A percentile compares a stretch with the other conserved stretches of the same genome.
Evolutionary conservation across 2,329 filamentous ascomycete genomes (phyloP).

Genomic region (Epichloe baconii): DNA sequence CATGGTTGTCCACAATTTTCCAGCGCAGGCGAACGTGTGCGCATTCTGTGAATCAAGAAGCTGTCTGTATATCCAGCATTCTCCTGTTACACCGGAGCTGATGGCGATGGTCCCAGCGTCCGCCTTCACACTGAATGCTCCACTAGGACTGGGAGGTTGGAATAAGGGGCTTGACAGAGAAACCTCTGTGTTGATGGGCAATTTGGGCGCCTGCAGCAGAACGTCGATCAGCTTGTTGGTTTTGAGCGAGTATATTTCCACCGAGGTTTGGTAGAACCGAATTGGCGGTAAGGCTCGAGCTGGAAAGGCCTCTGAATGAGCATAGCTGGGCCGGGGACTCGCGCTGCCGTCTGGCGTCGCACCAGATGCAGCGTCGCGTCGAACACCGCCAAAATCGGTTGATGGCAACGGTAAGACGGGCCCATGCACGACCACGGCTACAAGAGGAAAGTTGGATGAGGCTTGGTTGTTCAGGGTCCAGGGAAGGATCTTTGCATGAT

Average conservation of each 20-base stretch:
- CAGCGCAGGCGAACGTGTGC: conserved; percentile 51
- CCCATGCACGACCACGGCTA: conserved; percentile 71
- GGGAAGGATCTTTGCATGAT: conserved; percentile 71
- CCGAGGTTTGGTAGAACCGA: conserved; percentile 68
- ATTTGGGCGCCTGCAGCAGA: conserved; percentile 56
- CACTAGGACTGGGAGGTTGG: conserved; percentile 54
- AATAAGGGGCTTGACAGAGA: conserved; percentile 50
- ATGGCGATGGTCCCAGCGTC: conserved; percentile 60
- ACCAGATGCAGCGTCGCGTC: conserved; percentile 22
- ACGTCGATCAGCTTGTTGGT: conserved; percentile 60
- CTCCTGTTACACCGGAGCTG: conserved; percentile 71
- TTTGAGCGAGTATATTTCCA: conserved; percentile 77
- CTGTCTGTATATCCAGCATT: conserved; percentile 66
- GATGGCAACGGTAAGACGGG: conserved; percentile 41
- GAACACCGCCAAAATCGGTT: conserved; percentile 22
- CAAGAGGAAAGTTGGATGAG: conserved; percentile 51
- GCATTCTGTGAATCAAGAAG: conserved; percentile 28
- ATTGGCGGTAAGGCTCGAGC: conserved; percentile 26
- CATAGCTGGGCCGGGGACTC: conserved; percentile 27
- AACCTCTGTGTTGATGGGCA: conserved; percentile 40
- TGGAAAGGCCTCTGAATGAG: conserved; percentile 23
- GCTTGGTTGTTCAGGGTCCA: conserved; percentile 46
- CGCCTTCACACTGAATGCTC: conserved; percentile 60
- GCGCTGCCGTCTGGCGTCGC: conserved; percentile 28
- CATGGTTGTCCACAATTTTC: conserved; percentile 84